phyloP scores from a whole-genome alignment of 2,329 filamentous ascomycete genomes.

The Coniochaeta ligniaria region DNA sequence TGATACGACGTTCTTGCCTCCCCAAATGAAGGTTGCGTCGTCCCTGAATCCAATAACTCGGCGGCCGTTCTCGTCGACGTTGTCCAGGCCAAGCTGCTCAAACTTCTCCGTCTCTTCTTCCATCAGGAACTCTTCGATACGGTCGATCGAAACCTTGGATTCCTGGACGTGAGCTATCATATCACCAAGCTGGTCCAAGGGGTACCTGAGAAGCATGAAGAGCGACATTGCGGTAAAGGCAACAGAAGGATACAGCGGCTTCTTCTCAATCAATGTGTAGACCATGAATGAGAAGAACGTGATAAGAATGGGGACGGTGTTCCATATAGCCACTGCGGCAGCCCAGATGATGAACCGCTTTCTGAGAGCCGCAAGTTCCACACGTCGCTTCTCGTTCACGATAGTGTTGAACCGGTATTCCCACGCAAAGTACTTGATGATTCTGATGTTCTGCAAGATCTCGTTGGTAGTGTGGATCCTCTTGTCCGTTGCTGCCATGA shows the following conservation, averaged over 20 bases:
- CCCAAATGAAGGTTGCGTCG: constrained; percentile 84
- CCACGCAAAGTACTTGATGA: constrained; percentile 99
- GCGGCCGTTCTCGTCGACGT: constrained; percentile 60
- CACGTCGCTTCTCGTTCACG: constrained; percentile 80
- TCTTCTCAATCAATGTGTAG: constrained; percentile 85
- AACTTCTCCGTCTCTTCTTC: constrained; percentile 98
- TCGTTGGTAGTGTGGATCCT: constrained; percentile 96
- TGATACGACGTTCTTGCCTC: constrained; percentile 54
- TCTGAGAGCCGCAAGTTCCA: constrained; percentile 72
- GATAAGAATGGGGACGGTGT: constrained; percentile 88
- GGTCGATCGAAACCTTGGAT: constrained; percentile 92
- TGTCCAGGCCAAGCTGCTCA: constrained; percentile 66
- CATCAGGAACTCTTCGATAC: constrained; percentile 86
- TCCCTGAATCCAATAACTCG: constrained; percentile 77
- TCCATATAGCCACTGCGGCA: constrained; percentile 88
- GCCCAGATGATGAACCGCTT: constrained; percentile 88
- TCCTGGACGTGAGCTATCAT: constrained; percentile 99
- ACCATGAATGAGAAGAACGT: constrained; percentile 94
- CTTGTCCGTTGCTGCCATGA: constrained; percentile 89
- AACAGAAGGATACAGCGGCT: constrained; percentile 81
- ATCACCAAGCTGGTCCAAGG: constrained; percentile 90
- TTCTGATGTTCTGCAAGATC: constrained; percentile 91
- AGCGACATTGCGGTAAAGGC: constrained; percentile 95
- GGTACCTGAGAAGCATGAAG: constrained; percentile 88
- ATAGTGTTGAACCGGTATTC: constrained; percentile 81